Conservation (phyloP, 306 rosid species). For the Sesbania bispinosa region DNA sequence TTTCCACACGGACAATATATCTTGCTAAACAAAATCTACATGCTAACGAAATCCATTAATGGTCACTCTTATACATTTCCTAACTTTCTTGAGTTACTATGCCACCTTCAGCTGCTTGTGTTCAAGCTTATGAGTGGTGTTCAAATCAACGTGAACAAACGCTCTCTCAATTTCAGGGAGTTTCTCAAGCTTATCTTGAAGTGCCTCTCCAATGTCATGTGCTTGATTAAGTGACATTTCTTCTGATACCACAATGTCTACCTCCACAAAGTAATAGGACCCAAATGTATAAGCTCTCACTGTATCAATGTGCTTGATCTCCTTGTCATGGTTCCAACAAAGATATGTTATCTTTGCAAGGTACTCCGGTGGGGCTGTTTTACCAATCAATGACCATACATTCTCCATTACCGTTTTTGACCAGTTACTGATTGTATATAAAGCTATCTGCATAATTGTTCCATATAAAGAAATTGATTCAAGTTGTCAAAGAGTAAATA, state of each 20-base stretch:
- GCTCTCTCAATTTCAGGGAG: conserved; percentile 84
- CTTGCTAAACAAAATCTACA: background rate
- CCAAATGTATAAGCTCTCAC: conserved; percentile 85
- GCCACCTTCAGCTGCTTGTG: conserved; percentile 48
- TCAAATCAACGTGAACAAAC: conserved; percentile 88
- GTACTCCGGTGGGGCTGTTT: conserved; percentile 79
- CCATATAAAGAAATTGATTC: no score
- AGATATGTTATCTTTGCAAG: conserved; percentile 81
- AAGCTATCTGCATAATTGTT: conserved; percentile 62
- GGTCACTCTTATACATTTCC: background rate
- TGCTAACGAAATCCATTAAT: background rate
- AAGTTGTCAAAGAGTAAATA: no score
- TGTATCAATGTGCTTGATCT: conserved; percentile 70
- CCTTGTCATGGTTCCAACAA: conserved; percentile 77
- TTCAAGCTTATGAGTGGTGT: conserved; percentile 69
- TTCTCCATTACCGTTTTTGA: conserved; percentile 85
- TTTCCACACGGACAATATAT: no score
- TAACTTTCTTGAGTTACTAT: background rate
- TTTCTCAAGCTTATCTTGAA: conserved; percentile 82
- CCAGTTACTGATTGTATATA: conserved; percentile 84
- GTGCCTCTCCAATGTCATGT: conserved; percentile 84
- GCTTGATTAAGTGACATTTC: conserved; percentile 64
- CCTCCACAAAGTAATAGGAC: conserved; percentile 77
- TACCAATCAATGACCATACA: conserved; percentile 78
- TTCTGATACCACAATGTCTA: conserved; percentile 66